Base-by-base conservation (phyloP, 495 filamentous ascomycete species). In the Penicillium crystallinum region DNA sequence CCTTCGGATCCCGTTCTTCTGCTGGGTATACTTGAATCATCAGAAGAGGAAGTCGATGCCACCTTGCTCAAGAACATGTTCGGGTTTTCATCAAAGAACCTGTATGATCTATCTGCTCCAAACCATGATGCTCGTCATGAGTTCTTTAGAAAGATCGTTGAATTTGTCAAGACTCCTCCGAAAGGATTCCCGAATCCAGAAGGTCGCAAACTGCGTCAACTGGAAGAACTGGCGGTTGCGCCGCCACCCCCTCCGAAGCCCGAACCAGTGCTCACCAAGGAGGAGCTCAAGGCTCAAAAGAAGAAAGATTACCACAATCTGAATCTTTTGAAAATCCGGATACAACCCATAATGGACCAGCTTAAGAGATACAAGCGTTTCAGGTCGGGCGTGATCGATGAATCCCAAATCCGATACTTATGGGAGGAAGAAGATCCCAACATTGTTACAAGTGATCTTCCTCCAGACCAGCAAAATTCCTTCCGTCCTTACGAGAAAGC, bases 341-440 rank as follows among this genome's bases (percentile, higher is more conserved):
- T 98, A 46, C 90, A 96, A 67, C 87, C 87, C 11, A 86, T 96
- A 56, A 95, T 98, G 90, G 92, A 97, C 54, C 87, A 95, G 69
- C 88, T 97, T 52, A 88, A 93, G 58, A 82, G 80, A 52, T 91
- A 93, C 66, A 87, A 86, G 63, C 86, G 85, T 52, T 97, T 97
- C 74, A 79, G 89, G 38, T 80, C 80, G 23, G 85, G 89, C 4
- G 79, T 89, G 29, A 84, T 98, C 58, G 84, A 88, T 15, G 79
- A 89, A 38, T 69, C 69, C 3, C 72, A 82, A 33, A 89, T 95
- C 43, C 71, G 78, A 25, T 95, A 97, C 62, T 76, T 97, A 7
- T 86, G 85, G 57, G 83, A 90, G 34, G 91, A 97, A 59, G 76
- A 83, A 34, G 84, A 96, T 59, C 88, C 89, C n/a, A 79, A 87